Conservation (phyloP, 805 yeast species). For the Cyberlindnera sargentensis region DNA sequence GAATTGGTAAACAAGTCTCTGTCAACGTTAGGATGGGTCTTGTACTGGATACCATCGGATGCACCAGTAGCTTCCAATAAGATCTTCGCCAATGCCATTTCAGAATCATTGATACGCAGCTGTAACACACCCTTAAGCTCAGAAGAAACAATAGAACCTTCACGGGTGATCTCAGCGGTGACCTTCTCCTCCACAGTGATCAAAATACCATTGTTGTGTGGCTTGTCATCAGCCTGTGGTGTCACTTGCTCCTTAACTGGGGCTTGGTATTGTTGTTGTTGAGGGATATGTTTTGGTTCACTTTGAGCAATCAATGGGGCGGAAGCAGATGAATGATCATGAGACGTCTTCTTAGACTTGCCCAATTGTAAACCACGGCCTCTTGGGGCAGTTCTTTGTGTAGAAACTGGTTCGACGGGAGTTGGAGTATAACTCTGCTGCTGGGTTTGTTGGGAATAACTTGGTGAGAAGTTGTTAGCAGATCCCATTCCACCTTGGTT, state of each 20-base stretch:
- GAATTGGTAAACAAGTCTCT: conserved; percentile 54
- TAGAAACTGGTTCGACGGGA: conserved; percentile 16
- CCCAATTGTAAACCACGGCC: conserved; percentile 81
- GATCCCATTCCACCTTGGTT: conserved; percentile 10
- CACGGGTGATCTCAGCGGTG: conserved; percentile 73
- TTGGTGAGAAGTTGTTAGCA: conserved; percentile 3
- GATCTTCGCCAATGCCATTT: conserved; percentile 59
- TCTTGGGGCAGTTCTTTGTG: conserved; percentile 32
- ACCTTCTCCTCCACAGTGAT: conserved; percentile 72
- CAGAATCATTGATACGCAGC: conserved; percentile 75
- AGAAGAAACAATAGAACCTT: conserved; percentile 62
- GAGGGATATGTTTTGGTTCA: not conserved
- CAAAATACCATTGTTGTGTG: conserved; percentile 68
- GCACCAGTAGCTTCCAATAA: conserved; percentile 44
- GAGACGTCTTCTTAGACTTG: conserved; percentile 28
- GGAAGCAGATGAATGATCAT: conserved; percentile 5
- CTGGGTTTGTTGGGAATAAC: conserved; percentile 8
- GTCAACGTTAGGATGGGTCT: conserved; percentile 96
- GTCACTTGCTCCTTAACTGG: conserved; percentile 1
- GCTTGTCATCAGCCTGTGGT: conserved; percentile 22
- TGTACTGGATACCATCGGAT: conserved; percentile 56
- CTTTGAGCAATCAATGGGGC: not conserved
- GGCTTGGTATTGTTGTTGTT: conserved; percentile 11
- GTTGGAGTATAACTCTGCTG: conserved; percentile 17
- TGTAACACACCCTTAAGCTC: conserved; percentile 91